These are phyloP conservation scores for Platanthera zijinensis DNA, from an alignment of 106 monocot species.

Conservation along the genomic window DNA sequence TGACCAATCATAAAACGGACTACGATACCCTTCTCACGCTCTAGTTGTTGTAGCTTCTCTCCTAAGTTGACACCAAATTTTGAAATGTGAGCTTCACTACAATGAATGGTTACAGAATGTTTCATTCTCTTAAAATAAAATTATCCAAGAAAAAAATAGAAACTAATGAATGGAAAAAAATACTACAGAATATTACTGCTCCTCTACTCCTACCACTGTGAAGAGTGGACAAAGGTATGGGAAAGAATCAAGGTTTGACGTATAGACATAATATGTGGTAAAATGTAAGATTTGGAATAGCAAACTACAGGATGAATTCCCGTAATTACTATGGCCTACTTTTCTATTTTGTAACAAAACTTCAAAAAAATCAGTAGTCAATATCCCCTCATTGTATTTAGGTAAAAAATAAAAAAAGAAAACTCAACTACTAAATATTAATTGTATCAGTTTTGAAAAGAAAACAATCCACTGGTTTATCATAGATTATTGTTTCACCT, in stretches of 20 bases:
- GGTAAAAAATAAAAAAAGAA: neutral
- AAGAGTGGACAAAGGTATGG: neutral
- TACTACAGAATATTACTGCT: neutral
- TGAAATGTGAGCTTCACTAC: neutral
- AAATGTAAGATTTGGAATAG: neutral
- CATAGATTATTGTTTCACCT: neutral
- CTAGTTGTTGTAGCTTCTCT: slow-evolving; percentile 8
- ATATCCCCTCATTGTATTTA: neutral
- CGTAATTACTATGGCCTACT: neutral
- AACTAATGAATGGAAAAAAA: neutral
- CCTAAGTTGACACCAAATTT: slow-evolving; percentile 5
- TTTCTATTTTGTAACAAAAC: neutral
- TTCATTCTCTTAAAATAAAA: neutral
- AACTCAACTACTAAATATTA: neutral
- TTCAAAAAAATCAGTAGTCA: neutral
- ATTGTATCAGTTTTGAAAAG: neutral
- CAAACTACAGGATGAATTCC: neutral
- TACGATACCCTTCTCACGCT: slow-evolving; percentile 9
- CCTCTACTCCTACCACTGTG: neutral
- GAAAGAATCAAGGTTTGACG: neutral
- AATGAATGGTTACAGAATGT: neutral
- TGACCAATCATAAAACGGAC: slow-evolving; percentile 12
- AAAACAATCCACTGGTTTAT: neutral
- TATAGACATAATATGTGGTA: neutral
- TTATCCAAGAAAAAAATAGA: neutral